Evolutionary conservation across 768 basidiomycete species (phyloP).

Genomic region (Leccinum imitatum): DNA sequence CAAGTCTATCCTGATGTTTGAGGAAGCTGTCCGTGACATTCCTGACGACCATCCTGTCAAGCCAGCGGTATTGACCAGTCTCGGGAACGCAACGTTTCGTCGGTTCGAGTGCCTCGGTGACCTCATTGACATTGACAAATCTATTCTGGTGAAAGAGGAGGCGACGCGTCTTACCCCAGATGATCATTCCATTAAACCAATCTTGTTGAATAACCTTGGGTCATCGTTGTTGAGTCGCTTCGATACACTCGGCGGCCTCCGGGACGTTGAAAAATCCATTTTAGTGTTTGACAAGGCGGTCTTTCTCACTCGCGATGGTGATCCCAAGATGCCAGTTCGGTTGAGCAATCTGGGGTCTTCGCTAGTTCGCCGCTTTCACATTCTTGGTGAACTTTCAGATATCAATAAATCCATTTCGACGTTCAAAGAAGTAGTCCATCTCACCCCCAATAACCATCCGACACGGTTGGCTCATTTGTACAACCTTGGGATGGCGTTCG

Average conservation of each 20-base stretch:
- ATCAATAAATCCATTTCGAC: not conserved
- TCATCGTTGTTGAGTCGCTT: not conserved
- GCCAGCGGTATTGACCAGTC: not conserved
- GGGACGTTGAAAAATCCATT: not conserved
- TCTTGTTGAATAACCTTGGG: not conserved
- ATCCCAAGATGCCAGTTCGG: not conserved
- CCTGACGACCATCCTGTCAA: not conserved
- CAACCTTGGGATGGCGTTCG: not conserved
- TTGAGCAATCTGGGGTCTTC: not conserved
- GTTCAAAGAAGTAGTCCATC: not conserved
- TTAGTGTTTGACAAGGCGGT: not conserved
- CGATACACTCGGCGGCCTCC: not conserved
- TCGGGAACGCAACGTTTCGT: not conserved
- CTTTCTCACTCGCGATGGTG: not conserved
- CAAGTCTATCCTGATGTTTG: not conserved
- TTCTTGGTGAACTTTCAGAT: not conserved
- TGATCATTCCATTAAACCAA: not conserved
- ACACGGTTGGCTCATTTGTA: not conserved
- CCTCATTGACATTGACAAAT: not conserved
- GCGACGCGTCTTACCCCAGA: not conserved
- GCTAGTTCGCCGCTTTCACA: not conserved
- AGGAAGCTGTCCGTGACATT: not conserved
- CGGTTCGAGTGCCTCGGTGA: not conserved
- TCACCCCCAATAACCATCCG: not conserved
- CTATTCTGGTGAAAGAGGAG: too few relatives aligned